Evolutionary conservation across 495 filamentous ascomycete species (phyloP).

Genomic region (Neurospora sp.): DNA sequence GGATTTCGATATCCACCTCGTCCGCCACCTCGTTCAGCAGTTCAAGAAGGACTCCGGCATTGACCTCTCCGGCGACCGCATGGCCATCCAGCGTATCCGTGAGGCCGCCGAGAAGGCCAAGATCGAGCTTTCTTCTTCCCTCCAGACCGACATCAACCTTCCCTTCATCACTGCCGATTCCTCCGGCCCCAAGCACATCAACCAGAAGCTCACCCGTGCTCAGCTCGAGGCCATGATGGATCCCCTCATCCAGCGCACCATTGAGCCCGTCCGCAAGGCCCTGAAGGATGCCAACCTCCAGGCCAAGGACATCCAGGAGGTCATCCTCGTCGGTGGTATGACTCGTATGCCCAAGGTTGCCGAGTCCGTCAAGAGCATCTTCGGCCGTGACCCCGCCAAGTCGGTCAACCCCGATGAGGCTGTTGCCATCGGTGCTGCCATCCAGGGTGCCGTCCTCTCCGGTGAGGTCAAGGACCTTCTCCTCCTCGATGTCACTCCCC

Average conservation of each 20-base stretch:
- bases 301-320: slow-evolving; percentile 94
- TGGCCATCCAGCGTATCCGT: slow-evolving; percentile 98
- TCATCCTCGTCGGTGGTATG: slow-evolving; percentile 99
- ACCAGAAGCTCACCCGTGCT: slow-evolving; percentile 82
- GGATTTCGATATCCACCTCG: slow-evolving; percentile 94
- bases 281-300: slow-evolving; percentile 93
- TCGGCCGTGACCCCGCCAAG: slow-evolving; percentile 96
- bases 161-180: slow-evolving; percentile 97
- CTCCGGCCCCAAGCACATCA: slow-evolving; percentile 94
- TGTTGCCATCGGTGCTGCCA: slow-evolving; percentile 95
- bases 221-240: slow-evolving; percentile 91
- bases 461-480: slow-evolving; percentile 96
- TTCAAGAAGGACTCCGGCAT: slow-evolving; percentile 96
- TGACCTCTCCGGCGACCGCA: slow-evolving; percentile 85
- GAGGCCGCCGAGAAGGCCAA: slow-evolving; percentile 99
- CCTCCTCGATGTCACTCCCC: slow-evolving; percentile 91
- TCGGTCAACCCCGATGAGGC: slow-evolving; percentile 99
- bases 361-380: slow-evolving; percentile 94
- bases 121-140: slow-evolving; percentile 94
- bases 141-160: slow-evolving; percentile 97
- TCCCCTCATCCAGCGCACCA: slow-evolving; percentile 75
- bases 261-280: slow-evolving; percentile 93
- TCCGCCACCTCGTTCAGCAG: slow-evolving; percentile 86
- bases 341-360: slow-evolving; percentile 99
- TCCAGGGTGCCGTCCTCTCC: slow-evolving; percentile 93